Percentiles rank a stretch among this genome's conserved stretches.
Conservation (phyloP, 768 basidiomycete genomes). For the Leucosporidium creatinivorum region DNA sequence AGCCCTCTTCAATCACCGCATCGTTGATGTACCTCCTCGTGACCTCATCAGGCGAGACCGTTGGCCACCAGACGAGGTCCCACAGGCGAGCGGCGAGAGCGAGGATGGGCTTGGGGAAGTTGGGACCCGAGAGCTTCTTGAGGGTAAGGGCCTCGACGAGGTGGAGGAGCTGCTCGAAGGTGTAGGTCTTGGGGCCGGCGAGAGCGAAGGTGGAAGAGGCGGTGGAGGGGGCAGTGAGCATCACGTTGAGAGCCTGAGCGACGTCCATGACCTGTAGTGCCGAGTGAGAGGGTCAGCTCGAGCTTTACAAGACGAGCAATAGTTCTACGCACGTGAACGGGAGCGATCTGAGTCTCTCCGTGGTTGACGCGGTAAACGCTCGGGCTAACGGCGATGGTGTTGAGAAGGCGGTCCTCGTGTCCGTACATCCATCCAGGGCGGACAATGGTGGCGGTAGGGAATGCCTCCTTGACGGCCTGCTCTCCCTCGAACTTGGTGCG, state of each 20-base stretch:
- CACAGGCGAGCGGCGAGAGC: constrained; percentile 55
- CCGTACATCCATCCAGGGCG: constrained; percentile 81
- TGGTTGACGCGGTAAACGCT: constrained; percentile 91
- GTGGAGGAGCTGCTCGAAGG: constrained; percentile 53
- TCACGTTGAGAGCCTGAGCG: constrained; percentile 79
- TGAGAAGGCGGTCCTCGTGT: constrained; percentile 89
- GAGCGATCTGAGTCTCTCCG: constrained; percentile 75
- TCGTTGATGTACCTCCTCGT: constrained; percentile 81
- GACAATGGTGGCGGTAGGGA: constrained; percentile 79
- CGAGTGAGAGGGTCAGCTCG: constrained; percentile 10
- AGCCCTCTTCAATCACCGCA: constrained; percentile 48
- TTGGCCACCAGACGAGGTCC: constrained; percentile 80
- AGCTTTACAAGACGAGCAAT: constrained; percentile 4
- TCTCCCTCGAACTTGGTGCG: constrained; percentile 85
- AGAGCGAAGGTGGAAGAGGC: constrained; percentile 60
- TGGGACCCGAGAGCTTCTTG: constrained; percentile 60
- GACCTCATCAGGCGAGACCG: constrained; percentile 83
- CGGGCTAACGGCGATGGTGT: constrained; percentile 86
- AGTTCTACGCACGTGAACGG: constrained; percentile 67
- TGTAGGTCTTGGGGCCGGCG: constrained; percentile 80
- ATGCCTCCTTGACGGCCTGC: constrained; percentile 69
- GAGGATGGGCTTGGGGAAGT: constrained; percentile 69
- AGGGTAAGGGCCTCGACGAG: constrained; percentile 75
- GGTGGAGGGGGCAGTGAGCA: constrained; percentile 55
- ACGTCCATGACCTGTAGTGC: constrained; percentile 72